A percentile compares a stretch with the other conserved stretches of the same genome.
Evolutionary conservation across 2,329 filamentous ascomycete genomes (phyloP).

Genomic region (Aspergillus sergii): DNA sequence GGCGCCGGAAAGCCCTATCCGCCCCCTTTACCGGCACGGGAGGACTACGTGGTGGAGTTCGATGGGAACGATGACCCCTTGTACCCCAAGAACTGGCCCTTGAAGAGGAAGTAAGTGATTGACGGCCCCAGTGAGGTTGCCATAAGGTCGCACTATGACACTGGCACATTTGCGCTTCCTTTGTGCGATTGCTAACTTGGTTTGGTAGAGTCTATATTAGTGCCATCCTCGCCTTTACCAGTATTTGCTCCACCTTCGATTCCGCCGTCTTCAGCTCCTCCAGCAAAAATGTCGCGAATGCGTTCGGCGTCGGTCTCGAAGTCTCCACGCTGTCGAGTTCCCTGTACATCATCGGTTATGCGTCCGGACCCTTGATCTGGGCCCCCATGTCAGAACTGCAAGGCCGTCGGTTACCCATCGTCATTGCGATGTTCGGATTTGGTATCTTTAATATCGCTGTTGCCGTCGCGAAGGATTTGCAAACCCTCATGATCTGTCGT

Average conservation of each 20-base stretch:
- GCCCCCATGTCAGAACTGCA: conserved; percentile 63
- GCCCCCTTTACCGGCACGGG: conserved; percentile 51
- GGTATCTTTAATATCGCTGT: conserved; percentile 48
- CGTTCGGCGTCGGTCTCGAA: conserved; percentile 47
- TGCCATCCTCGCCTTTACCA: conserved; percentile 20
- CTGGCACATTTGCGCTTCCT: too few species aligned
- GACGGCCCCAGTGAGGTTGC: not conserved
- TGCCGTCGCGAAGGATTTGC: conserved; percentile 41
- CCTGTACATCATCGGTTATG: conserved; percentile 53
- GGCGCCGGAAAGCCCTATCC: conserved; percentile 54
- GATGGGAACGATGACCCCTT: conserved; percentile 53
- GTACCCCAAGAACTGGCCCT: conserved; percentile 57
- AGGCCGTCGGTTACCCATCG: conserved; percentile 55
- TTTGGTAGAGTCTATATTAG: conserved; percentile 24
- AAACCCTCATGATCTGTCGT: conserved; percentile 41
- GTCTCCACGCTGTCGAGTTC: conserved; percentile 47
- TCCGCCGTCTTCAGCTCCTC: conserved; percentile 68
- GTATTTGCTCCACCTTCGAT: conserved; percentile 49
- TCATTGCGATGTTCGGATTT: conserved; percentile 45
- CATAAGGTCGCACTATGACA: too few species aligned
- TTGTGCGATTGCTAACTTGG: too few species aligned
- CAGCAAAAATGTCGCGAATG: conserved; percentile 54
- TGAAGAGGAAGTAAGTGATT: conserved; percentile 46
- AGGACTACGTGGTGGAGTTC: conserved; percentile 60
- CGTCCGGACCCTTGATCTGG: conserved; percentile 61